Evolutionary conservation across 352 stramenopile species (phyloP).

Genomic region (Pythium pyrilobum): DNA sequence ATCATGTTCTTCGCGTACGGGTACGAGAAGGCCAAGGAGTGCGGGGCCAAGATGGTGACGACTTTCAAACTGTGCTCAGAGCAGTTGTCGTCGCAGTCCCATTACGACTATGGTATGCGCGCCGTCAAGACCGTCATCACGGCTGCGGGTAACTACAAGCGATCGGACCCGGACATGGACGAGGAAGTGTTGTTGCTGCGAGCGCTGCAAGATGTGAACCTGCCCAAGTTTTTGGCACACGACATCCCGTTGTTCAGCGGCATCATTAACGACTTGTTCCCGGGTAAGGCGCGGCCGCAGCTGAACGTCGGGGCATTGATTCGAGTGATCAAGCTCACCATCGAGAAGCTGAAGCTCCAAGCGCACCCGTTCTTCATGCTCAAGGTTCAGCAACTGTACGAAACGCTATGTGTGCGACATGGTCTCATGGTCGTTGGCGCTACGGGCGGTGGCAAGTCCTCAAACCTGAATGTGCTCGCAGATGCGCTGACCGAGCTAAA

Average conservation of each 20-base stretch:
- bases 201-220: conserved; percentile 92
- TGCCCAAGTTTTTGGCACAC: conserved; percentile 94
- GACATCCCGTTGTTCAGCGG: conserved; percentile 93
- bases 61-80: conserved; percentile 95
- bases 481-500: conserved; percentile 87
- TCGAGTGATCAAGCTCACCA: conserved; percentile 84
- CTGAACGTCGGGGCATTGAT: conserved; percentile 89
- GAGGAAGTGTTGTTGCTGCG: conserved; percentile 92
- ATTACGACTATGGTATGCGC: conserved; percentile 97
- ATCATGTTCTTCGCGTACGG: conserved; percentile 97
- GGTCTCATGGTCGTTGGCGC: conserved; percentile 94
- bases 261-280: conserved; percentile 94
- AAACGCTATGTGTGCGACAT: conserved; percentile 93
- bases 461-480: conserved; percentile 81
- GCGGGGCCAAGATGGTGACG: conserved; percentile 94
- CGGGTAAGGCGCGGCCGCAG: conserved; percentile 80
- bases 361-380: conserved; percentile 90
- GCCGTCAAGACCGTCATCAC: conserved; percentile 95
- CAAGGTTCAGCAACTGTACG: conserved; percentile 93
- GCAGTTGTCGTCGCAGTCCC: conserved; percentile 91
- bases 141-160: conserved; percentile 93
- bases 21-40: conserved; percentile 91
- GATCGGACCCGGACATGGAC: conserved; percentile 89
- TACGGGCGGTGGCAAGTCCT: conserved; percentile 90
- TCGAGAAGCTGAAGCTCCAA: conserved; percentile 80